A percentile compares a stretch with the other conserved stretches of the same genome.
These are phyloP conservation scores for Penicillium roqueforti DNA, from an alignment of 495 filamentous ascomycete genomes.

Conservation along the genomic window DNA sequence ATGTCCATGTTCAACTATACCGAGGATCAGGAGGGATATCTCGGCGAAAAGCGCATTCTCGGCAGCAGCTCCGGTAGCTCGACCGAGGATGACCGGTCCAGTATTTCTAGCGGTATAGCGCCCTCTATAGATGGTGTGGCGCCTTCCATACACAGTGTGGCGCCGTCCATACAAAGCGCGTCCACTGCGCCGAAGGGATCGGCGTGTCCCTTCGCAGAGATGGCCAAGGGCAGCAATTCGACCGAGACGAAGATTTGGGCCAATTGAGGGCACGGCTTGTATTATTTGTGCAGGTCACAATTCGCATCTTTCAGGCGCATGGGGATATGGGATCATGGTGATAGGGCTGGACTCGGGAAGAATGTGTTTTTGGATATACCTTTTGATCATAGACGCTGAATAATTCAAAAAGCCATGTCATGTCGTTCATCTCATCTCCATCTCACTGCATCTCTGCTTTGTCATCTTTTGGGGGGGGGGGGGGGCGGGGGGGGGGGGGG, in stretches of 20 bases:
- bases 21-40: conserved; percentile 56
- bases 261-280: conserved; percentile 13
- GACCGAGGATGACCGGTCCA: conserved; percentile 33
- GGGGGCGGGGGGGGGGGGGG: too few relatives aligned
- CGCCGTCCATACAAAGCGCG: conserved; percentile 16
- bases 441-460: background rate
- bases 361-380: background rate
- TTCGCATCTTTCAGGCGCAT: conserved; percentile 10
- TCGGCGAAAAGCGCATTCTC: conserved; percentile 49
- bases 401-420: background rate
- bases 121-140: conserved; percentile 10
- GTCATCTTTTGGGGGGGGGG: too few relatives aligned
- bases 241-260: conserved; percentile 43
- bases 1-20: conserved; percentile 47
- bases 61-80: conserved; percentile 31
- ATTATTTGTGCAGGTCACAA: background rate
- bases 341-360: background rate
- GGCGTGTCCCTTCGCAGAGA: conserved; percentile 37
- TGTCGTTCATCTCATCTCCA: background rate
- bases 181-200: too few relatives aligned
- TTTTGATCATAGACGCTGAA: background rate
- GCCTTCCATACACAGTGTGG: conserved; percentile 15
- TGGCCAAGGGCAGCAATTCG: conserved; percentile 15
- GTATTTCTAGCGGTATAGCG: conserved; percentile 25
- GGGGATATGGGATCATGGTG: background rate